Percentiles rank a stretch among this genome's conserved stretches.
phyloP scores from a whole-genome alignment of 2,329 filamentous ascomycete genomes.

The Nakataea oryzae region DNA sequence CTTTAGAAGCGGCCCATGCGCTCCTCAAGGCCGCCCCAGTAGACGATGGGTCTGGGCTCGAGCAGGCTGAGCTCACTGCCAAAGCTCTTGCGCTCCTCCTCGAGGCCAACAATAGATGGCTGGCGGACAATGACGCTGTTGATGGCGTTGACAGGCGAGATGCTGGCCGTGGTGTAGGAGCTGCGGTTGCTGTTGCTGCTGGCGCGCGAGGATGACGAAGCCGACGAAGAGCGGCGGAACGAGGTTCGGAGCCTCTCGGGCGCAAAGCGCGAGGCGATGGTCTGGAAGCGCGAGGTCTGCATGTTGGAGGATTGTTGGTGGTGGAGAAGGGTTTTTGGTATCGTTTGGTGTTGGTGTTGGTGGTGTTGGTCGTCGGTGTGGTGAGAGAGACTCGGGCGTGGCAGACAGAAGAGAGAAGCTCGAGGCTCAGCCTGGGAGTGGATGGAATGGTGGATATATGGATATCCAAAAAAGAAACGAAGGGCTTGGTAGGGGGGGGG shows the following conservation, averaged over 20 bases:
- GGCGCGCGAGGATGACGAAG: conserved; percentile 25
- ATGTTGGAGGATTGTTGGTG: conserved; percentile 20
- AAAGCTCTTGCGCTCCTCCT: conserved; percentile 45
- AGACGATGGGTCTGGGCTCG: conserved; percentile 51
- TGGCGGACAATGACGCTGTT: conserved; percentile 50
- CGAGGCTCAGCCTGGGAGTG: background rate
- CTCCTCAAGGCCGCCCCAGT: conserved; percentile 54
- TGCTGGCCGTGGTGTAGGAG: conserved; percentile 33
- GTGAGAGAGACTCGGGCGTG: background rate
- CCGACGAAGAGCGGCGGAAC: conserved; percentile 39
- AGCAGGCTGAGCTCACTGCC: conserved; percentile 43
- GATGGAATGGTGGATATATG: background rate
- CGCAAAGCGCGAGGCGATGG: conserved; percentile 39
- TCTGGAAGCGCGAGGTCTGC: conserved; percentile 38
- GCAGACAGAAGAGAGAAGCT: background rate
- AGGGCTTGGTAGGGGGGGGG: background rate
- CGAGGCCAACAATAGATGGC: conserved; percentile 44
- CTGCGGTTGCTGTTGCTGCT: conserved; percentile 26
- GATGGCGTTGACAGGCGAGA: conserved; percentile 37
- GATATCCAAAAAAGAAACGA: background rate
- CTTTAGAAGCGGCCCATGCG: conserved; percentile 34
- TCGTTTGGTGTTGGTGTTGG: background rate
- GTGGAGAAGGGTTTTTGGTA: background rate
- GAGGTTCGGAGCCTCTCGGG: conserved; percentile 34
- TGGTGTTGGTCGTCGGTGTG: background rate